A percentile compares a stretch with the other conserved stretches of the same genome.
Conservation (phyloP, 225 moss, liverwort and hornwort genomes). For the Pseudisothecium myosuroides region DNA sequence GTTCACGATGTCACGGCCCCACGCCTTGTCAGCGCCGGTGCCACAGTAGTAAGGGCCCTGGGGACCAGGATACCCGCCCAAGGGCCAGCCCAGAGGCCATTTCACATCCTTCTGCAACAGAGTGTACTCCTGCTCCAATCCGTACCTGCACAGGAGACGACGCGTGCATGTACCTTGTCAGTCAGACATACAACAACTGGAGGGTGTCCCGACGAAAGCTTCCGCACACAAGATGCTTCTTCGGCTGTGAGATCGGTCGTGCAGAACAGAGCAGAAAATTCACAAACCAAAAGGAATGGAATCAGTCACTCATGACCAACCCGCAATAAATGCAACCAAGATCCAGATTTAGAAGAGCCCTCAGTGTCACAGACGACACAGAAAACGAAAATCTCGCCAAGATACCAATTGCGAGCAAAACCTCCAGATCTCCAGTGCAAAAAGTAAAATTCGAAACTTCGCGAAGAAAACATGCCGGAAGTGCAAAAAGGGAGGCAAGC, state of each 20-base stretch:
- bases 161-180: background rate
- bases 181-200: background rate
- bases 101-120: conserved; percentile 55
- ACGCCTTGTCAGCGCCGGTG: conserved; percentile 65
- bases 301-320: background rate
- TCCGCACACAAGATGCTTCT: background rate
- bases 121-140: conserved; percentile 68
- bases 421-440: background rate
- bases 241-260: background rate
- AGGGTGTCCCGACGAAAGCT: background rate
- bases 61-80: conserved; percentile 51
- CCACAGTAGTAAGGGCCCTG: conserved; percentile 74
- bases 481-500: background rate
- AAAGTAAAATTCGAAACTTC: background rate
- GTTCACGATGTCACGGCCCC: conserved; percentile 66
- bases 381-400: background rate
- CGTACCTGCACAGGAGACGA: conserved; percentile 13
- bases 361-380: background rate
- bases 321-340: background rate
- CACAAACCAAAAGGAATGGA: no score
- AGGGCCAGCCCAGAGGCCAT: conserved; percentile 68
- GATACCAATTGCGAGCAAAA: background rate
- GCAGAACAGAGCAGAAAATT: background rate
- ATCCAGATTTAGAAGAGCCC: background rate
- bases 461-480: background rate